Base-by-base conservation (phyloP, 257 asterid genomes). In the Salvia hispanica region DNA sequence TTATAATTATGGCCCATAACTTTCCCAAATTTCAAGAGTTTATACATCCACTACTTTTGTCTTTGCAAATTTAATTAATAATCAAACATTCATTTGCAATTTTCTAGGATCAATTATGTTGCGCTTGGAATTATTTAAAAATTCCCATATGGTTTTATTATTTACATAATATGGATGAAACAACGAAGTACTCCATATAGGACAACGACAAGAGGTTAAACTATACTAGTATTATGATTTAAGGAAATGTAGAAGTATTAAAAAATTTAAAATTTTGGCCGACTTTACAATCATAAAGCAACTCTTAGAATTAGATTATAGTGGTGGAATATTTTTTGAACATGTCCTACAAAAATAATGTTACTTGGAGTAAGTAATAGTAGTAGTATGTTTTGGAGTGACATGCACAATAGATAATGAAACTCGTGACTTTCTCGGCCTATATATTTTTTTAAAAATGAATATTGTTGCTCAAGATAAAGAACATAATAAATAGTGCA, bases 21-120 rank as follows among this genome's bases (percentile, higher is more conserved):
- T 56, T 62, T 75, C 37, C 45, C 75, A 54, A 44, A 74, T 62
- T 54, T 58, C 75, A 55, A 75, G 72, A 70, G 56, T 18, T 55
- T 36, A 37, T 42, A 60, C 59, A 64, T 67, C 70, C 69, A 72
- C 68, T 39, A n/a, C 46, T 61, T 13, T 21, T 25, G 34, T 18
- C 39, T 39, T 42, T 40, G 2, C 48, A 9, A 13, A 58, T n/a
- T 59, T 16, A 11, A 34, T 10, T 44, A 31, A 48, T 33, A 16
- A 45, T 31, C 37, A 72, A 12, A 48, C 18, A 39, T 59, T 33
- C 31, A 42, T 55, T 44, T 55, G 6, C 11, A 39, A 6, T 33
- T 33, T 13, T 57, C 7, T 5, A 10, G 44, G 21, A 12, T n/a
- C 2, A 28, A 34, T 58, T 34, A 37, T n/a, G 43, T 58, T 3